A percentile compares a stretch with the other conserved stretches of the same genome.
phyloP scores from a whole-genome alignment of 129 eudicot species.

The Pittosporum tobira region DNA sequence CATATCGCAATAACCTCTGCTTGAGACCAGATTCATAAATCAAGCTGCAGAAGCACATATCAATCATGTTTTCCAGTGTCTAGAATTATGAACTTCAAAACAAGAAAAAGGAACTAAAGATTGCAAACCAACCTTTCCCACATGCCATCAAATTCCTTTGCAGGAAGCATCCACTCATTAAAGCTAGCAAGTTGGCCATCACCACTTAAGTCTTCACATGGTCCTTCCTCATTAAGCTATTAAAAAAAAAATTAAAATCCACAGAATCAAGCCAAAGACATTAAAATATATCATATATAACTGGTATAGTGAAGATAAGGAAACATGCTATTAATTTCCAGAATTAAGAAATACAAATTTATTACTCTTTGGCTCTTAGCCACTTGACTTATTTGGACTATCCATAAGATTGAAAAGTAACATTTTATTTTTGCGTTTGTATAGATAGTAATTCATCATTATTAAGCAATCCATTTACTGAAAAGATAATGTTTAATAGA shows the following conservation, averaged over 20 bases:
- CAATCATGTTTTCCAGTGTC: slow-evolving; percentile 9
- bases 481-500: neutral
- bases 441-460: neutral
- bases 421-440: slow-evolving; percentile 3
- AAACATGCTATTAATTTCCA: neutral
- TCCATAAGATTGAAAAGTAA: slow-evolving; percentile 1
- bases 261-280: slow-evolving; percentile 7
- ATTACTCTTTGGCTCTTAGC: slow-evolving; percentile 13
- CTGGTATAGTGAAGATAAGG: neutral
- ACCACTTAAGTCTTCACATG: slow-evolving; percentile 78
- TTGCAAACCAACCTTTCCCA: slow-evolving; percentile 75
- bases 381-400: neutral
- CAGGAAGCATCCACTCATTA: slow-evolving; percentile 96
- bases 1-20: slow-evolving; percentile 83
- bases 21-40: slow-evolving; percentile 90
- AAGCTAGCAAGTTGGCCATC: slow-evolving; percentile 91
- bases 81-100: neutral
- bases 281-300: neutral
- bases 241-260: slow-evolving; percentile 15
- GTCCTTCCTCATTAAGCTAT: slow-evolving; percentile 97
- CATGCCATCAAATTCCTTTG: slow-evolving; percentile 99
- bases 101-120: neutral
- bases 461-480: neutral
- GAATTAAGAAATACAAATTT: slow-evolving; percentile 9
- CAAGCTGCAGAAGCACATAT: slow-evolving; percentile 45